Evolutionary conservation across 805 yeast genomes (phyloP).

Genomic region (Barnettozyma siamensis): DNA sequence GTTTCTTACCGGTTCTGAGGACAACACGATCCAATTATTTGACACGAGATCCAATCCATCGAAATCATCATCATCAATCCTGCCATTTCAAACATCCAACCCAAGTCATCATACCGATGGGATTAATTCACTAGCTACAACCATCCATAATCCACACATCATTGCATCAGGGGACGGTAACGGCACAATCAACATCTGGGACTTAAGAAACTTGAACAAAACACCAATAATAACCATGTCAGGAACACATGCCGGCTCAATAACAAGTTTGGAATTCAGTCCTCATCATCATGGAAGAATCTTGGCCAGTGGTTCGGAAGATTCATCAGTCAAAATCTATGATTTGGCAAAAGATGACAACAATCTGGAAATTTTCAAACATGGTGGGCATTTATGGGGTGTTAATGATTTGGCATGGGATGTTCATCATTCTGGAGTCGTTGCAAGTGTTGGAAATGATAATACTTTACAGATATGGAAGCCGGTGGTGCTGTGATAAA

Average conservation of each 20-base stretch:
- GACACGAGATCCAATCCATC: conserved; percentile 44
- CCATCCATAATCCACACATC: conserved; percentile 47
- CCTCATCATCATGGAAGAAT: conserved; percentile 41
- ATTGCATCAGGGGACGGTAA: conserved; percentile 62
- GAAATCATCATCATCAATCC: conserved; percentile 3
- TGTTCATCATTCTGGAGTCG: conserved; percentile 51
- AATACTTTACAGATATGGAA: conserved; percentile 86
- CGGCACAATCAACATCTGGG: conserved; percentile 60
- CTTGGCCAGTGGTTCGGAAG: conserved; percentile 61
- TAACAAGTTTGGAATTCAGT: conserved; percentile 73
- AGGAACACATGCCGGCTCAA: conserved; percentile 43
- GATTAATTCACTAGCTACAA: conserved; percentile 55
- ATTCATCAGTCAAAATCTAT: conserved; percentile 57
- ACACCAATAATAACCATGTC: conserved; percentile 25
- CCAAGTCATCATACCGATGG: conserved; percentile 28
- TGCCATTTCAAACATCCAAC: conserved; percentile 7
- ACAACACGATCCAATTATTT: conserved; percentile 26
- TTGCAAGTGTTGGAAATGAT: conserved; percentile 78
- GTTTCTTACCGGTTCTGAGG: not conserved
- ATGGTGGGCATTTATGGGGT: conserved; percentile 84
- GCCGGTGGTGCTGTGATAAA: conserved; percentile 1
- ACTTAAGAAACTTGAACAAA: conserved; percentile 41
- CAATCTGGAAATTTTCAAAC: conserved; percentile 52
- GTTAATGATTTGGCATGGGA: conserved; percentile 86
- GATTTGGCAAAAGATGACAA: conserved; percentile 36